Conservation (phyloP, 2,329 filamentous ascomycete species). For the Arthrobotrys conoides region DNA sequence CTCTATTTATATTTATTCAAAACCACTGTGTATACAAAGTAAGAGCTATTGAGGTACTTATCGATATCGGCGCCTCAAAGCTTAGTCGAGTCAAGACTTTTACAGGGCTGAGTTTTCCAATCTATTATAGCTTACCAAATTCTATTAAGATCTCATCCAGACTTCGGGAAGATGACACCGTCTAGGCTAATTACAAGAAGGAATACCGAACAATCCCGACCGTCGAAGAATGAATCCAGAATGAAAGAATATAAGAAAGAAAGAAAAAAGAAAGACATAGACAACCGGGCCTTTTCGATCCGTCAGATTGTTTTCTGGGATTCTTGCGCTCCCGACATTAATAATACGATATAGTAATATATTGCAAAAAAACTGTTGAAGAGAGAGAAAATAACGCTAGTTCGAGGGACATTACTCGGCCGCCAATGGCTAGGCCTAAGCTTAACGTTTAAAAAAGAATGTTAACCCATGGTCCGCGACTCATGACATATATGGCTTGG, state of each 20-base stretch:
- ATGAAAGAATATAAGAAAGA: too few relatives aligned
- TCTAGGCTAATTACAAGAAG: constrained; percentile 22
- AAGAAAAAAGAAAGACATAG: not conserved
- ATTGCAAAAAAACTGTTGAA: not conserved
- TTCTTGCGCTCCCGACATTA: not conserved
- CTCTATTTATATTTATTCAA: constrained; percentile 10
- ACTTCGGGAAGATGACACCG: constrained; percentile 22
- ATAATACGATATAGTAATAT: not conserved
- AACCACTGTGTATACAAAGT: not conserved
- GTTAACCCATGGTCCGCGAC: not conserved
- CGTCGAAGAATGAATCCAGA: too few relatives aligned
- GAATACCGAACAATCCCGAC: not conserved
- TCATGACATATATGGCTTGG: not conserved
- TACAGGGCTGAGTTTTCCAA: constrained; percentile 1
- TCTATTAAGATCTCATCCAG: constrained; percentile 2
- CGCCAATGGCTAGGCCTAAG: not conserved
- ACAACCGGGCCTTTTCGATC: not conserved
- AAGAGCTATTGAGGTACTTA: not conserved
- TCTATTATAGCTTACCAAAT: not conserved
- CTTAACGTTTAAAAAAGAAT: constrained; percentile 3
- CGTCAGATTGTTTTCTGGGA: constrained; percentile 3
- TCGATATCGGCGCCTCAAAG: constrained; percentile 5
- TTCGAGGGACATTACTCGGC: constrained; percentile 9
- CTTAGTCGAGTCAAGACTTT: constrained; percentile 25
- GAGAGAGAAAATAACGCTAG: not conserved